Evolutionary conservation across 495 filamentous ascomycete species (phyloP).

Genomic region (Neurospora cerealis): DNA sequence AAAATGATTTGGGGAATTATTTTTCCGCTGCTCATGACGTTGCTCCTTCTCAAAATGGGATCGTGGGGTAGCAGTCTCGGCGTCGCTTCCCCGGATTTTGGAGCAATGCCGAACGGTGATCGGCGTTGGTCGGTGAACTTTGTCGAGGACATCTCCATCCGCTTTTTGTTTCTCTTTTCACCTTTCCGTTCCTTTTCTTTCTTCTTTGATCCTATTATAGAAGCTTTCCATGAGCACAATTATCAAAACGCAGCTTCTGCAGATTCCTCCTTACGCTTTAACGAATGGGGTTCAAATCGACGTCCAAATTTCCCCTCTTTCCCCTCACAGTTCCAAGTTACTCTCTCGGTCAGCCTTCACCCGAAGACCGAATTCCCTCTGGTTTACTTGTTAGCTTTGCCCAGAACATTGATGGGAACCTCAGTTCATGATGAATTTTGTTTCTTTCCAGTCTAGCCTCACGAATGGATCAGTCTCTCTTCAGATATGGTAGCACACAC

Average conservation of each 20-base stretch:
- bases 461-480: fast-evolving
- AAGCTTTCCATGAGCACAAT: background rate
- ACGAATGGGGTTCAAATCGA: background rate
- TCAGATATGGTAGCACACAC: background rate
- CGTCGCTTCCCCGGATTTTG: background rate
- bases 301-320: background rate
- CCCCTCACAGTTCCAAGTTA: background rate
- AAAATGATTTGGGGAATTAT: background rate
- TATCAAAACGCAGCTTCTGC: background rate
- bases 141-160: background rate
- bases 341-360: background rate
- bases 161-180: background rate
- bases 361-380: background rate
- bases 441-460: background rate
- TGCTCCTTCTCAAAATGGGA: background rate
- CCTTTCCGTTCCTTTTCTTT: background rate
- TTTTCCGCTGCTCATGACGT: background rate
- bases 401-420: background rate
- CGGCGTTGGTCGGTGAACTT: background rate
- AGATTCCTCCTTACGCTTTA: background rate
- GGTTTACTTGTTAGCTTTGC: background rate
- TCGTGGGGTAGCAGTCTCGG: background rate
- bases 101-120: background rate
- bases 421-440: background rate
- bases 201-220: background rate